Evolutionary conservation across 2,329 filamentous ascomycete genomes (phyloP).

Genomic region (Talaromyces sp.): DNA sequence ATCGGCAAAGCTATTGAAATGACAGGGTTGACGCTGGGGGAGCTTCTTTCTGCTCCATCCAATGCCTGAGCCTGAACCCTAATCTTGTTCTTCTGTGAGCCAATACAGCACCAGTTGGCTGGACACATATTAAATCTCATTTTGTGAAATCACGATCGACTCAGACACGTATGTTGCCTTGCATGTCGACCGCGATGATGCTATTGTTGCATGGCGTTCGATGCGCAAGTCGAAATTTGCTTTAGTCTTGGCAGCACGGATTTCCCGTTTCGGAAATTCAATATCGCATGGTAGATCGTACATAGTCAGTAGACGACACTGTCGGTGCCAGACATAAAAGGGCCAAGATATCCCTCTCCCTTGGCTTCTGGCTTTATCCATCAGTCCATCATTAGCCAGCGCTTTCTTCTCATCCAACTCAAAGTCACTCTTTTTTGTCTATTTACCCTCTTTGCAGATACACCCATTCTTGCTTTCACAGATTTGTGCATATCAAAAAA

Average conservation of each 20-base stretch:
- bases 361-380: not conserved
- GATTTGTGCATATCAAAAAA: not conserved
- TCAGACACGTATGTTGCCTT: not conserved
- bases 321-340: conserved; percentile 7
- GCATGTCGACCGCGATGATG: not conserved
- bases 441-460: not conserved
- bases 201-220: not conserved
- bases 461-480: not conserved
- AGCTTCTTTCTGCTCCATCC: not conserved
- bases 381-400: not conserved
- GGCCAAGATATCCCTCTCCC: not conserved
- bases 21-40: not conserved
- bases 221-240: not conserved
- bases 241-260: not conserved
- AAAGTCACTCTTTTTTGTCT: conserved; percentile 6
- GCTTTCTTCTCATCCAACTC: conserved; percentile 4
- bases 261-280: not conserved
- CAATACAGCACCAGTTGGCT: not conserved
- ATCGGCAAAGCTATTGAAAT: conserved; percentile 3
- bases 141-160: conserved; percentile 2
- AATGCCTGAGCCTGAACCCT: not conserved
- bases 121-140: not conserved
- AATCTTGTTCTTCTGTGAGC: not conserved
- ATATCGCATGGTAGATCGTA: not conserved
- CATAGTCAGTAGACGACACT: not conserved